Percentiles rank a stretch among this genome's conserved stretches.
phyloP scores from a whole-genome alignment of 805 yeast genomes.

The Yarrowia alimentaria region DNA sequence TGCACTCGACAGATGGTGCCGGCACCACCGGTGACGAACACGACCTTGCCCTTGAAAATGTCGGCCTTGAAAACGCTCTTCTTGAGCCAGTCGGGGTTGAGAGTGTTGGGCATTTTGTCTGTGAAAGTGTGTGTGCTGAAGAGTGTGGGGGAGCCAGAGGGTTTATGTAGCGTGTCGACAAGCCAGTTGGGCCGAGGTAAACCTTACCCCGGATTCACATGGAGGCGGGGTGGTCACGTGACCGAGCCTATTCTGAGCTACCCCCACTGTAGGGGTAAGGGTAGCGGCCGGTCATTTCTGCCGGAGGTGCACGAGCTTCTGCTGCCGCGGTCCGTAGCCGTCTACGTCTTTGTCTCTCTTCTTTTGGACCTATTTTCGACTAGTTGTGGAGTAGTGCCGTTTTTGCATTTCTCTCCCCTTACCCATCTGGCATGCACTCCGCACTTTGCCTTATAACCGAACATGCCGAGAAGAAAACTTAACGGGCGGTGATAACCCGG shows the following conservation, averaged over 20 bases:
- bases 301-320: no score
- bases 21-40: constrained; percentile 92
- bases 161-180: background rate
- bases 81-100: constrained; percentile 34
- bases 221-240: constrained; percentile 7
- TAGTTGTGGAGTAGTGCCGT: no score
- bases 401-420: no score
- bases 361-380: background rate
- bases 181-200: constrained; percentile 6
- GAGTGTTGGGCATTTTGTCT: constrained; percentile 36
- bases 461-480: no score
- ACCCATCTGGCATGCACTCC: no score
- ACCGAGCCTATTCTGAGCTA: no score
- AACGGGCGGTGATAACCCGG: no score
- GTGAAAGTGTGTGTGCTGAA: background rate
- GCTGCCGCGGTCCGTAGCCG: background rate
- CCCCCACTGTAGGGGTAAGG: no score
- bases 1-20: constrained; percentile 94
- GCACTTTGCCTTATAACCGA: no score
- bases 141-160: background rate
- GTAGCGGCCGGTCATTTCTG: no score
- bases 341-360: background rate
- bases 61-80: constrained; percentile 49
- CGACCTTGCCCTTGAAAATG: constrained; percentile 79
- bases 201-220: constrained; percentile 26